These are phyloP conservation scores for Pichia sp. DNA, from an alignment of 1,139 yeast species.

Conservation along the genomic window DNA sequence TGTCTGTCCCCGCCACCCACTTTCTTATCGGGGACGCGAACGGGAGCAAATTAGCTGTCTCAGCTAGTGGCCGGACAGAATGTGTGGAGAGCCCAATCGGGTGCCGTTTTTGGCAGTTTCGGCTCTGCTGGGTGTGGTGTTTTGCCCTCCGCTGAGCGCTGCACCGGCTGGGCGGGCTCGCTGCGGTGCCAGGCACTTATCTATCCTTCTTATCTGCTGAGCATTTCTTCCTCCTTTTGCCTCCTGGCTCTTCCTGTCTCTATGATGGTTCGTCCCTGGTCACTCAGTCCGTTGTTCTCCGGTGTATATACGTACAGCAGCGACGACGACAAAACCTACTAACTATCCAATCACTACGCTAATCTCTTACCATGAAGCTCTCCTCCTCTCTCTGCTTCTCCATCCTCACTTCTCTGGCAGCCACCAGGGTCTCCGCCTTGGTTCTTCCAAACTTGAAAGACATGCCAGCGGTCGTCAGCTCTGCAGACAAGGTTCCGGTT, in stretches of 20 bases:
- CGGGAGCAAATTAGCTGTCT: too few species aligned
- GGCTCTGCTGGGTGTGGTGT: background rate
- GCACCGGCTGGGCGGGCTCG: background rate
- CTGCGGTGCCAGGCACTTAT: background rate
- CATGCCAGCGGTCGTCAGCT: constrained; percentile 39
- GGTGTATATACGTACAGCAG: background rate
- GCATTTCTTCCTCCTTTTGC: background rate
- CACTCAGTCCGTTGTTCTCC: constrained; percentile 1
- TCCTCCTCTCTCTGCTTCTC: constrained; percentile 48
- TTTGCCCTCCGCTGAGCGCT: background rate
- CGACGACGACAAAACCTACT: background rate
- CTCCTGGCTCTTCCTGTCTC: background rate
- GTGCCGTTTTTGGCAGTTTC: background rate
- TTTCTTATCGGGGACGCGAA: background rate
- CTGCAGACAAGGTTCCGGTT: constrained; percentile 30
- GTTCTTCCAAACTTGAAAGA: constrained; percentile 55
- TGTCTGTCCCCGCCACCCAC: too few species aligned
- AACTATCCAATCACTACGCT: too few species aligned
- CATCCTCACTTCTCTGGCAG: constrained; percentile 43
- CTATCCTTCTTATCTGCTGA: constrained; percentile 1
- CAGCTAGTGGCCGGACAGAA: background rate
- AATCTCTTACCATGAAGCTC: constrained; percentile 37
- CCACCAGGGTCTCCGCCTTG: constrained; percentile 59
- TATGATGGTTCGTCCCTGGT: background rate
- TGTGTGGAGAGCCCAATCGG: background rate